phyloP scores from a whole-genome alignment of 2,329 filamentous ascomycete genomes.

The Nemania sp. region DNA sequence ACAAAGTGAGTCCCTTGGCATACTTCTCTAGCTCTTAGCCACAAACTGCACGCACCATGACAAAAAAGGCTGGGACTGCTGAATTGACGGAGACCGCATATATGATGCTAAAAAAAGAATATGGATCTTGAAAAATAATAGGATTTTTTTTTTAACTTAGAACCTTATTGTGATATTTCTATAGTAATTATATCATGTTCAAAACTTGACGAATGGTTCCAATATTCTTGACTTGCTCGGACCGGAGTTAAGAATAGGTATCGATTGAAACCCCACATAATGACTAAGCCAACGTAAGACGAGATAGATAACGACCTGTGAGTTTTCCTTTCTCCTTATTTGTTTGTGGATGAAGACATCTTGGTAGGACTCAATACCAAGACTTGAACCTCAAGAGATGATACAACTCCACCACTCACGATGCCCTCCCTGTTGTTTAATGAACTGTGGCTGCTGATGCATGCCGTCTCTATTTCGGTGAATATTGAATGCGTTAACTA shows the following conservation, averaged over 20 bases:
- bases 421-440: not conserved
- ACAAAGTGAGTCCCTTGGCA: constrained; percentile 14
- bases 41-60: constrained; percentile 11
- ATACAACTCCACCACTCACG: not conserved
- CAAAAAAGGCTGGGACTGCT: constrained; percentile 9
- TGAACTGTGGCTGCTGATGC: not conserved
- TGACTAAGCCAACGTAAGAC: constrained; percentile 22
- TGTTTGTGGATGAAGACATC: too few relatives aligned
- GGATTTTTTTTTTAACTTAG: too few relatives aligned
- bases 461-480: not conserved
- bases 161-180: too few relatives aligned
- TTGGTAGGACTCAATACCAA: too few relatives aligned
- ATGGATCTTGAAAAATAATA: not conserved
- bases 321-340: too few relatives aligned
- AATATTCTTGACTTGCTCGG: not conserved
- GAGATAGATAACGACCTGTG: too few relatives aligned
- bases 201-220: not conserved
- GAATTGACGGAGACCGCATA: not conserved
- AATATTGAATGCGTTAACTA: not conserved
- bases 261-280: not conserved
- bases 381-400: not conserved
- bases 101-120: not conserved
- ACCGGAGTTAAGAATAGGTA: constrained; percentile 8
- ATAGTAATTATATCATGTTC: not conserved
- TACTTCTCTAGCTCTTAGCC: constrained; percentile 13